Evolutionary conservation across 345 rosid species (phyloP).

Genomic region (Melastoma malabathricum): DNA sequence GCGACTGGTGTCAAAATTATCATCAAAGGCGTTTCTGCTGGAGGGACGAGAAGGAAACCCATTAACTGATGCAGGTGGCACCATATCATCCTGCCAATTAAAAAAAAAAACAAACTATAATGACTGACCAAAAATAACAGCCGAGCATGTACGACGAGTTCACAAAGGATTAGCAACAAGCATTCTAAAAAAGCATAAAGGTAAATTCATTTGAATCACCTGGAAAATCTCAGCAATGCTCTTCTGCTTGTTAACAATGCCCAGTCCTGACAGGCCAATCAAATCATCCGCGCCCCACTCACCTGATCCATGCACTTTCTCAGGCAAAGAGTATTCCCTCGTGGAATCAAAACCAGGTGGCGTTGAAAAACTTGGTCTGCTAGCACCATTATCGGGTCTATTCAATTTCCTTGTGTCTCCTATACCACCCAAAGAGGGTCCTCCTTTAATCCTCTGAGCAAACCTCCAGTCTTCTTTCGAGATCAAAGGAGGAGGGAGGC

Average conservation of each 20-base stretch:
- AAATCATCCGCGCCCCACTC: conserved; percentile 86
- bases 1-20: conserved; percentile 26
- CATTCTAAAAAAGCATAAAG: no score
- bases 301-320: conserved; percentile 25
- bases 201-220: conserved; percentile 20
- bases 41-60: conserved; percentile 62
- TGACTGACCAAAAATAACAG: not conserved
- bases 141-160: not conserved
- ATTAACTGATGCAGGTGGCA: conserved; percentile 19
- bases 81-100: conserved; percentile 50
- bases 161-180: not conserved
- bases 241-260: conserved; percentile 59
- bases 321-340: conserved; percentile 38
- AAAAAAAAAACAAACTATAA: conserved; percentile 2
- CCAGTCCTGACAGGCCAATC: conserved; percentile 57
- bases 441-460: conserved; percentile 62
- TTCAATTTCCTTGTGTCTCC: conserved; percentile 59
- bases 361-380: conserved; percentile 46
- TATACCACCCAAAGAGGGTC: conserved; percentile 45
- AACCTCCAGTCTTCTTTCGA: conserved; percentile 83
- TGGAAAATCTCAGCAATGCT: conserved; percentile 71
- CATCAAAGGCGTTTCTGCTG: conserved; percentile 65
- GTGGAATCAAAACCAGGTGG: conserved; percentile 69
- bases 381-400: conserved; percentile 26
- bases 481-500: conserved; percentile 81